Conservation (phyloP, 345 rosid species). For the Boechera stricta region DNA sequence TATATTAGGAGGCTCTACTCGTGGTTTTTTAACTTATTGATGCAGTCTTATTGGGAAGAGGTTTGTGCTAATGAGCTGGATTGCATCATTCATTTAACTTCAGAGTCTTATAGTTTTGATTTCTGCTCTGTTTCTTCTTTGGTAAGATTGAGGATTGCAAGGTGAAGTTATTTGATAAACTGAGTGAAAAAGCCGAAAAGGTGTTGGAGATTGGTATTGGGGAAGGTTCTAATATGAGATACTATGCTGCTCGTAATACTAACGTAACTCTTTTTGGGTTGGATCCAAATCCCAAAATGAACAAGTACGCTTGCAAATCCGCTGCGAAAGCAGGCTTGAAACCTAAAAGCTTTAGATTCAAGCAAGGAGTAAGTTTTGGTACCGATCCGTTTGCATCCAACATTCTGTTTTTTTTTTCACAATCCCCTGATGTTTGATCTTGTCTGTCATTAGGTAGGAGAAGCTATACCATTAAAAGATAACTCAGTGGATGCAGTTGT, state of each 20-base stretch:
- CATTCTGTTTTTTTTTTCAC: not conserved
- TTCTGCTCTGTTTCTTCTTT: slow-evolving; percentile 13
- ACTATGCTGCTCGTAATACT: slow-evolving; percentile 53
- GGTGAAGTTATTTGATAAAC: slow-evolving; percentile 54
- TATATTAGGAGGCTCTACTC: slow-evolving; percentile 55
- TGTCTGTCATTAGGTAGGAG: slow-evolving; percentile 65
- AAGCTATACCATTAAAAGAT: slow-evolving; percentile 72
- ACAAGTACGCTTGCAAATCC: slow-evolving; percentile 60
- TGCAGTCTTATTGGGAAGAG: slow-evolving; percentile 71
- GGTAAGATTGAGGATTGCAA: slow-evolving; percentile 65
- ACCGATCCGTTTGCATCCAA: not conserved
- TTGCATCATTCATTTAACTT: not conserved
- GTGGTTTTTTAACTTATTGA: slow-evolving; percentile 47
- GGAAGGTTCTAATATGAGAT: slow-evolving; percentile 75
- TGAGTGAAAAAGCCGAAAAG: slow-evolving; percentile 58
- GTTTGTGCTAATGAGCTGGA: slow-evolving; percentile 44
- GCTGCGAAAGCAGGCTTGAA: slow-evolving; percentile 72
- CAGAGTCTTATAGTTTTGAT: not conserved
- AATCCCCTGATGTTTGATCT: not conserved
- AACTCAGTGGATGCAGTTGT: slow-evolving; percentile 81
- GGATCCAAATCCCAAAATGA: slow-evolving; percentile 79
- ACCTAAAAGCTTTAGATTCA: slow-evolving; percentile 55
- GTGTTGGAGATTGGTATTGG: slow-evolving; percentile 86
- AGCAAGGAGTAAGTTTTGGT: slow-evolving; percentile 61
- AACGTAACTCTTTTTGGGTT: slow-evolving; percentile 62